phyloP scores from a whole-genome alignment of 148 eudicot genomes.

The Dysphania ambrosioides region DNA sequence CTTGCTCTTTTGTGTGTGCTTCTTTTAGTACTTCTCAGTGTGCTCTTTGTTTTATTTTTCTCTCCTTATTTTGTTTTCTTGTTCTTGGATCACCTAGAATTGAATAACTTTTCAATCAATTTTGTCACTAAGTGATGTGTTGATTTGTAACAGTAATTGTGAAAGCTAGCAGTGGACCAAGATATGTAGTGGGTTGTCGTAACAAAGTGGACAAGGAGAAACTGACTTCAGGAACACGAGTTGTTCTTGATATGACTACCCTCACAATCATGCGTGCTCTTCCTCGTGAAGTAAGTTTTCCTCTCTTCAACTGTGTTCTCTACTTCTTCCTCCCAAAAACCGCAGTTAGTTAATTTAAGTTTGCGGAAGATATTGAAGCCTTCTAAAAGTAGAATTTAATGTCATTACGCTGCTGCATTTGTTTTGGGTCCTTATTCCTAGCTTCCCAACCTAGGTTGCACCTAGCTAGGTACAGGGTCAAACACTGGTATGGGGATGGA shows the following conservation, averaged over 20 bases:
- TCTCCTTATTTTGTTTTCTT: background rate
- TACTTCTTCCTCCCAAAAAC: background rate
- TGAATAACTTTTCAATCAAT: background rate
- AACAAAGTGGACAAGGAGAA: conserved; percentile 98
- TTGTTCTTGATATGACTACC: conserved; percentile 98
- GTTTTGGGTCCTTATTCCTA: too few species aligned
- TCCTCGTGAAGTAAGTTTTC: conserved; percentile 78
- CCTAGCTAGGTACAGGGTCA: too few species aligned
- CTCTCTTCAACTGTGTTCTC: background rate
- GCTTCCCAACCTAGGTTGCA: too few species aligned
- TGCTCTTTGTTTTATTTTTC: background rate
- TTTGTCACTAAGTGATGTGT: conserved; percentile 7
- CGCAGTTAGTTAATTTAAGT: background rate
- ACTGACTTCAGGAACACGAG: conserved; percentile 86
- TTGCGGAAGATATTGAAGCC: background rate
- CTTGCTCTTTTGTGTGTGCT: background rate
- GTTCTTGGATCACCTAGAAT: background rate
- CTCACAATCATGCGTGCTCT: conserved; percentile 96
- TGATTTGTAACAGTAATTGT: conserved; percentile 52
- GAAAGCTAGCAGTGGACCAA: conserved; percentile 98
- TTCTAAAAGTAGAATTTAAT: background rate
- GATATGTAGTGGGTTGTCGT: conserved; percentile 97
- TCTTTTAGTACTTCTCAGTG: background rate
- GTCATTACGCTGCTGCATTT: background rate
- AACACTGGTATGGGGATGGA: too few species aligned